A percentile compares a stretch with the other conserved stretches of the same genome.
phyloP scores from a whole-genome alignment of 192 early-diverging fungal species.

The Umbelopsis sp. region DNA sequence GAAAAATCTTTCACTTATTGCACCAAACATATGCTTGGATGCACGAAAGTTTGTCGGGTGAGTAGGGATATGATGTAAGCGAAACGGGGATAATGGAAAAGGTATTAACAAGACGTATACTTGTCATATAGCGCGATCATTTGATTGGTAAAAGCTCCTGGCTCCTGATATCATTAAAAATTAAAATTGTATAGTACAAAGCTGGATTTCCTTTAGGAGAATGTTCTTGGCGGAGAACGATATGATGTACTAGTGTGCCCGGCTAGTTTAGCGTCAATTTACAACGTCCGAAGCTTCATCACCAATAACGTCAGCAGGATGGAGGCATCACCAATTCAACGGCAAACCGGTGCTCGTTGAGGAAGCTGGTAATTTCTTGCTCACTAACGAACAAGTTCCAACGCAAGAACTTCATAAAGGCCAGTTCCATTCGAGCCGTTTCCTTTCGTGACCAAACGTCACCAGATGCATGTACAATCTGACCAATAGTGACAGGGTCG shows the following conservation, averaged over 20 bases:
- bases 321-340: slow-evolving; percentile 10
- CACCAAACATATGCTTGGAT: too few relatives aligned
- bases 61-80: too few relatives aligned
- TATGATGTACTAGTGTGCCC: not conserved
- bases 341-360: slow-evolving; percentile 31
- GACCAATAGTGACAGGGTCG: slow-evolving; percentile 31
- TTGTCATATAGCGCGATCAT: not conserved
- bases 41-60: too few relatives aligned
- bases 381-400: slow-evolving; percentile 34
- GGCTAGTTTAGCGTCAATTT: not conserved
- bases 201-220: not conserved
- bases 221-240: not conserved
- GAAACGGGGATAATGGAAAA: too few relatives aligned
- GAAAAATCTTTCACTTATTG: too few relatives aligned
- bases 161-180: not conserved
- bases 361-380: slow-evolving; percentile 30
- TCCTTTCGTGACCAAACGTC: slow-evolving; percentile 45
- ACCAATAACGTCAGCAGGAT: not conserved
- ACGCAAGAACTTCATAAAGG: slow-evolving; percentile 35
- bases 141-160: not conserved
- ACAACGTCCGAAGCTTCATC: not conserved
- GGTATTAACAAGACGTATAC: not conserved
- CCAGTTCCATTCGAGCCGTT: slow-evolving; percentile 42
- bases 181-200: not conserved
- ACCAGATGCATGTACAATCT: slow-evolving; percentile 39